Conservation (phyloP, 164 flowering plant species). For the Sedum album region DNA sequence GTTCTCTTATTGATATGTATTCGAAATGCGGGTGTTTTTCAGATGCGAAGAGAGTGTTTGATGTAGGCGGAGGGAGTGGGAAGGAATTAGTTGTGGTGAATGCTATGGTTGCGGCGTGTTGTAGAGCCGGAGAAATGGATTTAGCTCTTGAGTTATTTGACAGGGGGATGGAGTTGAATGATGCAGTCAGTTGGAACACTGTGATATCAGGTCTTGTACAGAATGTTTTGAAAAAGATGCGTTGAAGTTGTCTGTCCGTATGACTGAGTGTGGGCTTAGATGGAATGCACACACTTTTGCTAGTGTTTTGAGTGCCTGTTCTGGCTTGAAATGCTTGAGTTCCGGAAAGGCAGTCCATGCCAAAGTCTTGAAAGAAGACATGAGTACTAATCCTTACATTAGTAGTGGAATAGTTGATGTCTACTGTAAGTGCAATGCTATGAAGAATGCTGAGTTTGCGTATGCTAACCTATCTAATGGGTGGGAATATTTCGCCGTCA, state of each 20-base stretch:
- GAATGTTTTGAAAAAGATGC: slow-evolving; percentile 40
- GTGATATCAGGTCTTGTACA: slow-evolving; percentile 57
- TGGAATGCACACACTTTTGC: slow-evolving; percentile 58
- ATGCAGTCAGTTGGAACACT: slow-evolving; percentile 73
- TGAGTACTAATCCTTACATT: slow-evolving; percentile 44
- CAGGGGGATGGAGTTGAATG: slow-evolving; percentile 36
- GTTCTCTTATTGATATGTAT: slow-evolving; percentile 76
- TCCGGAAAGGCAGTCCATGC: slow-evolving; percentile 64
- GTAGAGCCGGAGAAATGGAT: slow-evolving; percentile 61
- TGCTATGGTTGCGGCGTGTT: slow-evolving; percentile 78
- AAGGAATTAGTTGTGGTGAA: slow-evolving; percentile 53
- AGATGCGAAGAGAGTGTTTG: slow-evolving; percentile 41
- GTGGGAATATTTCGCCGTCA: slow-evolving; percentile 31
- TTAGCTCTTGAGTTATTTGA: slow-evolving; percentile 47
- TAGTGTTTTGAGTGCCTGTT: slow-evolving; percentile 52
- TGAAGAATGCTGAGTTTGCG: slow-evolving; percentile 54
- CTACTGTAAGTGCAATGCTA: slow-evolving; percentile 63
- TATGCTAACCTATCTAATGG: slow-evolving; percentile 11
- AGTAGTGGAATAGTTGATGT: slow-evolving; percentile 61
- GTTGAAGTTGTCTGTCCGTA: slow-evolving; percentile 36
- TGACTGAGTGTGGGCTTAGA: slow-evolving; percentile 37
- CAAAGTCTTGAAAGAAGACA: slow-evolving; percentile 41
- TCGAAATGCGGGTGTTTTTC: slow-evolving; percentile 56
- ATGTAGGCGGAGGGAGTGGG: slow-evolving; percentile 15
- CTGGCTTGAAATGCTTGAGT: slow-evolving; percentile 31